A percentile compares a stretch with the other conserved stretches of the same genome.
Evolutionary conservation across 306 rosid genomes (phyloP).

Genomic region (Castanospermum australe): DNA sequence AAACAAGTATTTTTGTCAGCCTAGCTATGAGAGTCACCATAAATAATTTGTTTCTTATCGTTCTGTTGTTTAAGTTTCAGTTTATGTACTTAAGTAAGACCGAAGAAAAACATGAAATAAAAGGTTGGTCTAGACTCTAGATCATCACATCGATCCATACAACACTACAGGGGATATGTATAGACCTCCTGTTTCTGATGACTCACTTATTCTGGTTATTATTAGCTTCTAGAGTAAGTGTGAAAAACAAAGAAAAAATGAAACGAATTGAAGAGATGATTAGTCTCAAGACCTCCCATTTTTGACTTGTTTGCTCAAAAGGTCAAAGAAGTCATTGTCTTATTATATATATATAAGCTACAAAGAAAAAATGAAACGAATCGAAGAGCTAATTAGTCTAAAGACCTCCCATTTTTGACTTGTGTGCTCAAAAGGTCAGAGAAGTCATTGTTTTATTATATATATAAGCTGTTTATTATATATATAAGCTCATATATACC

Average conservation of each 20-base stretch:
- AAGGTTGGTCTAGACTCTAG: neutral
- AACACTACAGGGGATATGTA: neutral
- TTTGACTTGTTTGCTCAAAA: constrained; percentile 29
- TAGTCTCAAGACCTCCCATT: constrained; percentile 5
- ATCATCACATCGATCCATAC: neutral
- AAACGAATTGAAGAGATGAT: neutral
- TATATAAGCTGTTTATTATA: too few species aligned
- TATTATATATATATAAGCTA: too few species aligned
- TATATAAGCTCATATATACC: neutral
- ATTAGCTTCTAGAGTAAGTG: neutral
- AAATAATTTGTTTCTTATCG: neutral
- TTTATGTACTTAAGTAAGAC: neutral
- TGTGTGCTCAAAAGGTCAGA: constrained; percentile 31
- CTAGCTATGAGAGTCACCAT: neutral
- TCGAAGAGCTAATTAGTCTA: neutral
- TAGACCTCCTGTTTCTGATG: neutral
- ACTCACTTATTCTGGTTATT: neutral
- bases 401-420: constrained; percentile 21
- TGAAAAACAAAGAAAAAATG: constrained; percentile 14
- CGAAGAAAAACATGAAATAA: neutral
- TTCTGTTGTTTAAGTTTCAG: neutral
- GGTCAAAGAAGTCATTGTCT: constrained; percentile 21
- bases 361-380: neutral
- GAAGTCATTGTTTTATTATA: neutral
- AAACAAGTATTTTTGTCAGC: too few species aligned